Evolutionary conservation across 208 protist genomes (phyloP).

Genomic region (Crithidia sp.): DNA sequence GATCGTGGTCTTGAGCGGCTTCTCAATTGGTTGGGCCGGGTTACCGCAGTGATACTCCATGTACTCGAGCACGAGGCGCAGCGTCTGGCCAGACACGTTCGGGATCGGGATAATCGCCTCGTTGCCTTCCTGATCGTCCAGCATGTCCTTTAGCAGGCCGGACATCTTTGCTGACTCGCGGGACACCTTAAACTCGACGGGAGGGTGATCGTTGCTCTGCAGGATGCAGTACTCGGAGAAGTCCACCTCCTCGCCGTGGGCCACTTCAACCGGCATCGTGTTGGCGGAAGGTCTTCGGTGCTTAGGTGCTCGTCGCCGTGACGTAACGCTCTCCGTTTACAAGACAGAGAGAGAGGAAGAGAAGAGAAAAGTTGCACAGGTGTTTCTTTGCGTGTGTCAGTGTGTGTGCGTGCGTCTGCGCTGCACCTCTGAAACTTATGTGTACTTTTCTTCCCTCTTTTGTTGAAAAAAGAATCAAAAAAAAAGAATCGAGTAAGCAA

Average conservation of each 20-base stretch:
- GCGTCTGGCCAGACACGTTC: slow-evolving; percentile 89
- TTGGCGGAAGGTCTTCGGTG: not conserved
- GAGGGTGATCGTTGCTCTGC: slow-evolving; percentile 86
- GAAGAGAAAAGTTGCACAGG: too few relatives aligned
- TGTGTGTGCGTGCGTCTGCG: too few relatives aligned
- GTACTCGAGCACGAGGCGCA: slow-evolving; percentile 93
- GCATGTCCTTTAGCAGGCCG: slow-evolving; percentile 90
- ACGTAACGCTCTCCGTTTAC: not conserved
- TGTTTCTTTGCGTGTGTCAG: too few relatives aligned
- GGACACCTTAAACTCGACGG: slow-evolving; percentile 83
- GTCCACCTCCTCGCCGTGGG: slow-evolving; percentile 64
- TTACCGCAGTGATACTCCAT: slow-evolving; percentile 92
- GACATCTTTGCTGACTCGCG: slow-evolving; percentile 90
- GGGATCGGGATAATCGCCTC: slow-evolving; percentile 92
- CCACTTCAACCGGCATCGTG: slow-evolving; percentile 66
- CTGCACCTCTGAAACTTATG: slow-evolving; percentile 8
- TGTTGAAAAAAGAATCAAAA: slow-evolving; percentile 12
- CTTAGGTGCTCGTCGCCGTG: not conserved
- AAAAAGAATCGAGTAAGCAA: slow-evolving; percentile 13
- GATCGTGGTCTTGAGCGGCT: slow-evolving; percentile 87
- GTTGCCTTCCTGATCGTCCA: slow-evolving; percentile 81
- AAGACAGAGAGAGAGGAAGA: not conserved
- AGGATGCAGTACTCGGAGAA: slow-evolving; percentile 88
- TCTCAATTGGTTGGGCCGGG: slow-evolving; percentile 83
- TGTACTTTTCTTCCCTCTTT: slow-evolving; percentile 18